These are phyloP conservation scores for Exophiala lecanii-corni DNA, from an alignment of 2,329 filamentous ascomycete genomes.

Conservation along the genomic window DNA sequence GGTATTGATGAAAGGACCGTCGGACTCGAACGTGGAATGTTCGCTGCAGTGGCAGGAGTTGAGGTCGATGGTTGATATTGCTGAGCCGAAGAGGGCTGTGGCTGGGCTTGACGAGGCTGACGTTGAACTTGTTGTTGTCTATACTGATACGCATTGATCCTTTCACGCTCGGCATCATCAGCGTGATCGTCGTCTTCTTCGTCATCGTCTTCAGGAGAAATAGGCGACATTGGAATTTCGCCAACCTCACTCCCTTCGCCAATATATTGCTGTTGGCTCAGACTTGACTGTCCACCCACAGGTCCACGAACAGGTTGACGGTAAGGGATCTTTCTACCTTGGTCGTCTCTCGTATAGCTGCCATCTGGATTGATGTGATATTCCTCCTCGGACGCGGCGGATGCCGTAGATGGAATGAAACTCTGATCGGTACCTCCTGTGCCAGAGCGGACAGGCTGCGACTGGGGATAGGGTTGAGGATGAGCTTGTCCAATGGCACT, in stretches of 20 bases:
- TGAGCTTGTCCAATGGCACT: constrained; percentile 6
- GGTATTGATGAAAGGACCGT: constrained; percentile 18
- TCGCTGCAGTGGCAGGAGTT: constrained; percentile 9
- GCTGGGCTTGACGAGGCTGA: constrained; percentile 34
- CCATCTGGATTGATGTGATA: constrained; percentile 62
- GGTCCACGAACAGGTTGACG: constrained; percentile 39
- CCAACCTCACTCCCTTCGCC: constrained; percentile 14
- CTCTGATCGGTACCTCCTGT: constrained; percentile 18
- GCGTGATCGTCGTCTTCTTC: constrained; percentile 53
- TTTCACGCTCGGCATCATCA: constrained; percentile 46
- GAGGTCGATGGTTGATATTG: constrained; percentile 20
- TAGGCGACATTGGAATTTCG: constrained; percentile 5
- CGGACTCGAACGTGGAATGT: constrained; percentile 15
- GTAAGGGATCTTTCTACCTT: constrained; percentile 56
- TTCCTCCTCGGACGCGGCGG: constrained; percentile 63
- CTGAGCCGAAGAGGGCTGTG: constrained; percentile 34
- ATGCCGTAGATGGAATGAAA: constrained; percentile 48
- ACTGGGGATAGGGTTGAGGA: constrained; percentile 12
- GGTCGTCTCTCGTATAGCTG: constrained; percentile 57
- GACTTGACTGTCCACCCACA: constrained; percentile 1
- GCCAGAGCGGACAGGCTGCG: constrained; percentile 15
- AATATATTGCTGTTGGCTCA: constrained; percentile 1
- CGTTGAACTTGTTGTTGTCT: constrained; percentile 29
- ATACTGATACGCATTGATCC: constrained; percentile 27
- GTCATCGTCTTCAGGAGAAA: constrained; percentile 35